Evolutionary conservation across 148 eudicot species (phyloP).

Genomic region (Silene uniflora): DNA sequence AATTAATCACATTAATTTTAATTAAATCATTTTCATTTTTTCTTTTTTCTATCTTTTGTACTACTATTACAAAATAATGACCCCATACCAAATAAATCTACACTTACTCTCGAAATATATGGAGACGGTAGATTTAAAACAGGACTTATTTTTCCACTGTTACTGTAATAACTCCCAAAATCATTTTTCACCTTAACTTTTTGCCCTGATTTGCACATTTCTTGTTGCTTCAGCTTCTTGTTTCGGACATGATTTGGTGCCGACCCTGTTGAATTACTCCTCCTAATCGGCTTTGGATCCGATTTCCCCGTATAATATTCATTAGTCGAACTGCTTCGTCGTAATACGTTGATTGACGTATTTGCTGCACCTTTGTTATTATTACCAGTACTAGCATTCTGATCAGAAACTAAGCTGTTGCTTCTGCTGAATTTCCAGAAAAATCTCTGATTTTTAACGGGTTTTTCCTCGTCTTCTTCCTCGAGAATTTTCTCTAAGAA

Average conservation of each 20-base stretch:
- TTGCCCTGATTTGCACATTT: slow-evolving; percentile 13
- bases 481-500: slow-evolving; percentile 27
- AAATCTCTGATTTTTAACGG: slow-evolving; percentile 18
- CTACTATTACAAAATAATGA: slow-evolving; percentile 62
- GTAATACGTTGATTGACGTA: slow-evolving; percentile 12
- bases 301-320: background rate
- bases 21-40: background rate
- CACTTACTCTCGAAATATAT: slow-evolving; percentile 51
- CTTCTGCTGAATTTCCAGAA: slow-evolving; percentile 58
- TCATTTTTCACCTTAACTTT: slow-evolving; percentile 34
- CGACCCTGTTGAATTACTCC: slow-evolving; percentile 86
- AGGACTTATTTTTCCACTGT: slow-evolving; percentile 36
- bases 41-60: slow-evolving; percentile 59
- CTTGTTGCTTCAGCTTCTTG: slow-evolving; percentile 31
- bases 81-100: slow-evolving; percentile 64
- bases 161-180: slow-evolving; percentile 29
- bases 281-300: slow-evolving; percentile 9
- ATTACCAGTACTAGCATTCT: slow-evolving; percentile 16
- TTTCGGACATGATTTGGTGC: slow-evolving; percentile 34
- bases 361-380: slow-evolving; percentile 27
- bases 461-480: slow-evolving; percentile 32
- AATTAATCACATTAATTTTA: background rate
- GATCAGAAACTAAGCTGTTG: slow-evolving; percentile 37
- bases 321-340: slow-evolving; percentile 58
- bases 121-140: slow-evolving; percentile 56